phyloP scores from a whole-genome alignment of 257 asterid species.

The Leonotis leonurus region DNA sequence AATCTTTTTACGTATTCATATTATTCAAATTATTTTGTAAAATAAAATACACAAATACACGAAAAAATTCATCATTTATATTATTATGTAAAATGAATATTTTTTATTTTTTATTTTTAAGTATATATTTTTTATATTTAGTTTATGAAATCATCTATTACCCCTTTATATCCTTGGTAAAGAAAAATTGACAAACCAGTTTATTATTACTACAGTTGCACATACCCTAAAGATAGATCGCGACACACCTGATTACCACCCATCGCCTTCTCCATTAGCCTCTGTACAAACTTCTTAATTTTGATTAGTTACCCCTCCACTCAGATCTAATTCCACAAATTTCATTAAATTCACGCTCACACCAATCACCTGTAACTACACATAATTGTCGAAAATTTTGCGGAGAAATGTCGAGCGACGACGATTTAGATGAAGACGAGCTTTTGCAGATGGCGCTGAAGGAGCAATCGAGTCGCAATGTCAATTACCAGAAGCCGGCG shows the following conservation, averaged over 20 bases:
- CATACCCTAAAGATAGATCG: neutral
- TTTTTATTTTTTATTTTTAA: no score
- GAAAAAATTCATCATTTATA: no score
- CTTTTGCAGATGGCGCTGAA: constrained; percentile 89
- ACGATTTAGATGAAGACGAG: constrained; percentile 85
- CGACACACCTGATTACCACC: constrained; percentile 18
- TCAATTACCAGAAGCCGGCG: constrained; percentile 53
- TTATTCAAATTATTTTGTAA: no score
- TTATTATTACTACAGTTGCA: neutral
- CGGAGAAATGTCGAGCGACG: constrained; percentile 66
- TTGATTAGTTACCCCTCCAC: constrained; percentile 13
- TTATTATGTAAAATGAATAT: no score
- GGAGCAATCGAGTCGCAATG: constrained; percentile 75
- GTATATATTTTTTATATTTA: no score
- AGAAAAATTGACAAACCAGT: neutral
- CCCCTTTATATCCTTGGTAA: neutral
- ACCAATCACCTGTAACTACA: neutral
- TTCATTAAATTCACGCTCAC: no score
- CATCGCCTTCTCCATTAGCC: constrained; percentile 16
- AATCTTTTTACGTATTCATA: no score
- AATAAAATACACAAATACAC: no score
- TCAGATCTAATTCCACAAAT: constrained; percentile 25
- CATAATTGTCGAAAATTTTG: neutral
- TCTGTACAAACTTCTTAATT: constrained; percentile 4
- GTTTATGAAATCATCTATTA: no score